Base-by-base conservation (phyloP, 2,329 filamentous ascomycete species). In the Colletotrichum sp. region DNA sequence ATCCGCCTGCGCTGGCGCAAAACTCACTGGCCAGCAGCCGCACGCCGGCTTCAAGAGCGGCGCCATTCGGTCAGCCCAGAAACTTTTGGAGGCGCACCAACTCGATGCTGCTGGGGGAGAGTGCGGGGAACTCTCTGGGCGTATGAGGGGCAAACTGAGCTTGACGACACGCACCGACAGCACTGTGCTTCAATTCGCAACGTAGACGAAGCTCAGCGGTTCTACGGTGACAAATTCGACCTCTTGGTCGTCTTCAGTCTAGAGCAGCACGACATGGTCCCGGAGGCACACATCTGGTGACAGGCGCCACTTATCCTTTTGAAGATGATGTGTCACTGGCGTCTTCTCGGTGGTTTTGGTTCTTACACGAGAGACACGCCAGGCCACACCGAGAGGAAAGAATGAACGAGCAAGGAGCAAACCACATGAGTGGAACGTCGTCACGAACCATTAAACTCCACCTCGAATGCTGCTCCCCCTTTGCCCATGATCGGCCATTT, bases 61-160 rank as follows among this genome's bases (percentile, higher is more conserved):
- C 39, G 36, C 59, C 30, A 75, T 67, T 74, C 75, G 44, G 75
- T 75, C 75, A 75, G 65, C 62, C 71, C 62, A 75, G 71, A 55
- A 60, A 62, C 28, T 24, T 26, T 59, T 24, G 10, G 55, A 71
- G 75, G 71, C 69, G 73, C 64, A 63, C 57, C 65, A 68, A 13
- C 69, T 62, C 36, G 74, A 60, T 34, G 64, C 26, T 39, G 26
- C 44, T 44, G 32, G 71, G 65, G 34, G 16, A 44, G 65, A 67
- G n/a, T 76, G 72, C 75, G 72, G 75, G 75, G 75, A 71, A 67
- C 34, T 32, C 22, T 68, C 64, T 76, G 44, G 64, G 34, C 65
- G 32, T 65, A 55, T 69, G 70, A 74, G 74, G 74, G 70, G 74
- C 74, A 75, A 52, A 59, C 22, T n/a, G 59, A 64, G 57, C 57